Base-by-base conservation (phyloP, 495 filamentous ascomycete species). In the Aspergillus haitiensis region DNA sequence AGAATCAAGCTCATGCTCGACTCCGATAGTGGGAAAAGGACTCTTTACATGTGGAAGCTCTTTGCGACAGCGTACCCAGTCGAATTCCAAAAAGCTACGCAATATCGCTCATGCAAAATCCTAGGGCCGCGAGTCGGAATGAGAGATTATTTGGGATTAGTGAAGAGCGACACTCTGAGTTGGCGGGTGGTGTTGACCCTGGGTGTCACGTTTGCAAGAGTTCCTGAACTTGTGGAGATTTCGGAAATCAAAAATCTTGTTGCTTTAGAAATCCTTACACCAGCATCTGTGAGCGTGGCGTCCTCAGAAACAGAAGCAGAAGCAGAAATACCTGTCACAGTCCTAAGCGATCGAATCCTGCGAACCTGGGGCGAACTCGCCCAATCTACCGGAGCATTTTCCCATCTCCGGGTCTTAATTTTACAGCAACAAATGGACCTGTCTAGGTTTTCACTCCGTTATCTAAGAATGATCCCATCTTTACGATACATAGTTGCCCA, bases 1-100 rank as follows among this genome's bases (percentile, higher is more conserved):
- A 13, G 5, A 58, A 66, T 44, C 9, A 11, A 27, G 40, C 36
- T 46, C 32, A 54, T 53, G n/a, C 33, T n/a, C 32, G 49, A 32
- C 47, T 21, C 33, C 37, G 42, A 10, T 34, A 79, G 77, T 51
- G 62, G 68, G 6, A 78, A 77, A 35, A 64, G 65, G 40, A 78
- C 75, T 13, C 31, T 75, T 11, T 58, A 75, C 27, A 73, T 75
- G 71, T 80, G 77, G 77, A 78, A 73, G 44, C 60, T 80, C n/a
- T 66, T 78, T 42, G 62, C 68, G 8, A 70, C 59, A 10, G 59
- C 51, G 11, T 78, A 78, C 56, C 72, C 75, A 5, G n/a, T 36
- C 7, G 37, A 76, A 32, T 78, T 78, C 15, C 49, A 53, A 16
- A 33, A 60, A 12, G 0, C 67, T 16, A 50, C 64, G 16, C 66